Conservation (phyloP, 2,329 filamentous ascomycete species). For the Onygena corvina region DNA sequence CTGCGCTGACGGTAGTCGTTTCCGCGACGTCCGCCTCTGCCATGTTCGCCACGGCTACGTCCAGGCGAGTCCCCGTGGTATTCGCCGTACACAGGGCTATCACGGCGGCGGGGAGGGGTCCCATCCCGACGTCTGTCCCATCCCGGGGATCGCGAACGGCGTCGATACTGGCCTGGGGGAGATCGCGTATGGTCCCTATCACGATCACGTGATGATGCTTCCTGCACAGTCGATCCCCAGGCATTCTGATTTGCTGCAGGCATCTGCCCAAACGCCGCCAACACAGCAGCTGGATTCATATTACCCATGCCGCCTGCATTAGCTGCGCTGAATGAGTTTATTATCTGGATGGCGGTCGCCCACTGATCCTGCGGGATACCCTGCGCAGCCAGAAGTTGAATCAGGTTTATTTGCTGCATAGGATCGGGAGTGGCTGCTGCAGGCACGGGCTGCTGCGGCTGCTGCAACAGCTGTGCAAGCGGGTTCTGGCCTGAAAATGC, state of each 20-base stretch:
- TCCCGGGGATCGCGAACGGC: slow-evolving; percentile 68
- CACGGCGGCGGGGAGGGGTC: slow-evolving; percentile 49
- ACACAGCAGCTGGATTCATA: slow-evolving; percentile 28
- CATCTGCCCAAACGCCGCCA: slow-evolving; percentile 33
- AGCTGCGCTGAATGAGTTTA: slow-evolving; percentile 31
- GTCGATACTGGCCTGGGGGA: slow-evolving; percentile 48
- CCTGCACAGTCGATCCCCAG: slow-evolving; percentile 22
- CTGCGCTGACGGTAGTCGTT: slow-evolving; percentile 77
- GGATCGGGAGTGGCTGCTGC: slow-evolving; percentile 37
- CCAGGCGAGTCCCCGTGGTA: slow-evolving; percentile 60
- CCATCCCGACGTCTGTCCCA: slow-evolving; percentile 57
- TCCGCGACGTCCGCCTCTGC: slow-evolving; percentile 40
- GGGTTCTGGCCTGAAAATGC: slow-evolving; percentile 28
- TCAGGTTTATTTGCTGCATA: slow-evolving; percentile 60
- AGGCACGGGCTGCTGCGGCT: slow-evolving; percentile 26
- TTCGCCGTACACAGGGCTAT: slow-evolving; percentile 59
- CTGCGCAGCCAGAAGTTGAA: slow-evolving; percentile 63
- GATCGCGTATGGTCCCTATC: slow-evolving; percentile 53
- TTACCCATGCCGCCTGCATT: slow-evolving; percentile 23
- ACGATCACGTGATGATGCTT: slow-evolving; percentile 26
- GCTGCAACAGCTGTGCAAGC: slow-evolving; percentile 21
- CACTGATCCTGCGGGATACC: slow-evolving; percentile 70
- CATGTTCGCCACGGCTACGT: slow-evolving; percentile 43
- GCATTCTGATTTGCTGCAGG: slow-evolving; percentile 14
- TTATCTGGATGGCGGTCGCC: slow-evolving; percentile 44